Evolutionary conservation across 805 yeast species (phyloP).

Genomic region (Cyberlindnera euphorbiae): DNA sequence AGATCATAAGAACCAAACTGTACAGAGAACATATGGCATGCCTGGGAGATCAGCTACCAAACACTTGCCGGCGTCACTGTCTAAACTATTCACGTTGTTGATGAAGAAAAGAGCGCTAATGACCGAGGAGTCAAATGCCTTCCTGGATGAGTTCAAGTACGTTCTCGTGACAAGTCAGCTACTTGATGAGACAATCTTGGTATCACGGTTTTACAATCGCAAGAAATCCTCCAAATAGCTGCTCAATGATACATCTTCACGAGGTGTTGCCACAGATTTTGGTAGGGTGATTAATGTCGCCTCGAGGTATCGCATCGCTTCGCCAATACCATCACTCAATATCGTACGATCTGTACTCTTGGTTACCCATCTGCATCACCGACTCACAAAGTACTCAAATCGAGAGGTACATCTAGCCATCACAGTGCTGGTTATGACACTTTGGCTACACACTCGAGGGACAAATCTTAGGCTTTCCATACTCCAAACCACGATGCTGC

Average conservation of each 20-base stretch:
- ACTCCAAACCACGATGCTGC: constrained; percentile 14
- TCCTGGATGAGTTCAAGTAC: constrained; percentile 49
- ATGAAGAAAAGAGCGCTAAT: constrained; percentile 6
- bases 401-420: constrained; percentile 1
- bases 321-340: neutral
- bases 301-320: constrained; percentile 3
- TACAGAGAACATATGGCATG: too few relatives aligned
- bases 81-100: constrained; percentile 2
- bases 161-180: constrained; percentile 44
- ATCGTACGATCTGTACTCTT: neutral
- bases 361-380: constrained; percentile 1
- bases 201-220: constrained; percentile 22
- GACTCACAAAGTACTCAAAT: neutral
- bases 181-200: constrained; percentile 35
- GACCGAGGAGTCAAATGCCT: constrained; percentile 20
- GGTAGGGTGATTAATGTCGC: constrained; percentile 1
- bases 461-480: constrained; percentile 4
- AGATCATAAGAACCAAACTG: too few relatives aligned
- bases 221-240: constrained; percentile 12
- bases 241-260: neutral
- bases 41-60: too few relatives aligned
- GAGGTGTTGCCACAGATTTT: constrained; percentile 3
- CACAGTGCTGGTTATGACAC: constrained; percentile 4
- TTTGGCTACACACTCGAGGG: constrained; percentile 8
- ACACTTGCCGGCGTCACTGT: too few relatives aligned